Base-by-base conservation (phyloP, 2,329 filamentous ascomycete species). In the Fusarium sp. region DNA sequence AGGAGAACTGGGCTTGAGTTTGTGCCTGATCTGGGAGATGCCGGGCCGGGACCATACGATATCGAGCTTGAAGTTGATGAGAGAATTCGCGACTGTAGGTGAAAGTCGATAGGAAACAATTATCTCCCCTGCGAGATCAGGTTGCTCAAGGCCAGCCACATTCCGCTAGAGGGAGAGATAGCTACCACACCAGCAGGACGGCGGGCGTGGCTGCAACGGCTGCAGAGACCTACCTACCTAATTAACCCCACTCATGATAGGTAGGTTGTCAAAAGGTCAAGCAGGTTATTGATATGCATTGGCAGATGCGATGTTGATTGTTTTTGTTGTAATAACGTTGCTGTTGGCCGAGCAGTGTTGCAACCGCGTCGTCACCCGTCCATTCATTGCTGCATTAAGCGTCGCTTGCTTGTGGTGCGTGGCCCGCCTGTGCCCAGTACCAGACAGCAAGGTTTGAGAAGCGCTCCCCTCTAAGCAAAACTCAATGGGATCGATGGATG, bases 151-250 rank as follows among this genome's bases (percentile, higher is more conserved):
- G 50, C 50, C 50, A 51, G 27, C 27, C 49, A 34, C 50, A 25
- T n/a, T 36, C n/a, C 16, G 36, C 55, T 57, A 40, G 31, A 54
- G 16, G 9, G 27, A 49, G 23, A 49, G 29, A 51, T 51, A 51
- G 27, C 49, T 56, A 61, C 54, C 51, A 56, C 50, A 64, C 54
- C 46, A 56, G 46, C 20, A 46, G 27, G 55, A 54, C 51, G 46
- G 40, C 33, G 55, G 62, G 34, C 40, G 40, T 59, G 56, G 46
- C 59, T 16, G 49, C 40, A 42, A 49, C 31, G 58, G 56, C 53
- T 50, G 54, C 54, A 57, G 69, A 29, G 64, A 64, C 62, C 62
- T 71, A 57, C 42, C 33, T 55, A 61, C 62, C 62, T 71, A 57
- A 51, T 36, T 58, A 50, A 62, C 59, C 57, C 65, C 66, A 56